Percentiles rank a stretch among this genome's conserved stretches.
Evolutionary conservation across 208 protist species (phyloP).

Genomic region (Crithidia bombi): DNA sequence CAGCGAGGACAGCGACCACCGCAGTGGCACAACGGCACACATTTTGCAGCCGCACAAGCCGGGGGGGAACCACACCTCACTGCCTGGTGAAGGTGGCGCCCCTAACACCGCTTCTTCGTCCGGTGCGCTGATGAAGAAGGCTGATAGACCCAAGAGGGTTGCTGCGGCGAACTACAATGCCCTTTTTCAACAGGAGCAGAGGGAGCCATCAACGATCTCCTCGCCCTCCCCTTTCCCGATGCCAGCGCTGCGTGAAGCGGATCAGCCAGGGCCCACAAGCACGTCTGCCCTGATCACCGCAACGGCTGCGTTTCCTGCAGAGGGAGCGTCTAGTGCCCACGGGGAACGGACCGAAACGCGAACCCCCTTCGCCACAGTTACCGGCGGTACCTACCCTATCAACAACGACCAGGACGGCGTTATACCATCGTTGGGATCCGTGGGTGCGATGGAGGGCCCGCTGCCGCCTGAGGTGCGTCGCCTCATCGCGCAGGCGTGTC

Average conservation of each 20-base stretch:
- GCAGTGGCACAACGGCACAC: constrained; percentile 11
- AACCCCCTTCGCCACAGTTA: too few relatives aligned
- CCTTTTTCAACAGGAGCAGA: constrained; percentile 32
- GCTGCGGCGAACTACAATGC: constrained; percentile 55
- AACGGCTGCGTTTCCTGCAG: too few relatives aligned
- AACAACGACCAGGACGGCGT: not conserved
- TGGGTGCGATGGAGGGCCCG: constrained; percentile 56
- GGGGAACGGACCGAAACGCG: too few relatives aligned
- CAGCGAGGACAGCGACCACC: not conserved
- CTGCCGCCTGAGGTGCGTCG: constrained; percentile 75
- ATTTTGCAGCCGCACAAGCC: constrained; percentile 10
- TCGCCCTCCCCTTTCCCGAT: not conserved
- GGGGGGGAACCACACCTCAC: not conserved
- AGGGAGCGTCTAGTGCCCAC: too few relatives aligned
- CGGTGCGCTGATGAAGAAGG: not conserved
- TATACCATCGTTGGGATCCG: too few relatives aligned
- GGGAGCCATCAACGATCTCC: not conserved
- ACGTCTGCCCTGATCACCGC: too few relatives aligned
- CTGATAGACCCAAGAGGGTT: constrained; percentile 2
- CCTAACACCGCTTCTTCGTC: not conserved
- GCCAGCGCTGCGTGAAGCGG: not conserved
- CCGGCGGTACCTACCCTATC: too few relatives aligned
- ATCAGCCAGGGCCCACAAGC: not conserved
- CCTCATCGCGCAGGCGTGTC: constrained; percentile 62
- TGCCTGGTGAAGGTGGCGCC: not conserved